Evolutionary conservation across 495 filamentous ascomycete species (phyloP).

Genomic region (Aspergillus nanangensis): DNA sequence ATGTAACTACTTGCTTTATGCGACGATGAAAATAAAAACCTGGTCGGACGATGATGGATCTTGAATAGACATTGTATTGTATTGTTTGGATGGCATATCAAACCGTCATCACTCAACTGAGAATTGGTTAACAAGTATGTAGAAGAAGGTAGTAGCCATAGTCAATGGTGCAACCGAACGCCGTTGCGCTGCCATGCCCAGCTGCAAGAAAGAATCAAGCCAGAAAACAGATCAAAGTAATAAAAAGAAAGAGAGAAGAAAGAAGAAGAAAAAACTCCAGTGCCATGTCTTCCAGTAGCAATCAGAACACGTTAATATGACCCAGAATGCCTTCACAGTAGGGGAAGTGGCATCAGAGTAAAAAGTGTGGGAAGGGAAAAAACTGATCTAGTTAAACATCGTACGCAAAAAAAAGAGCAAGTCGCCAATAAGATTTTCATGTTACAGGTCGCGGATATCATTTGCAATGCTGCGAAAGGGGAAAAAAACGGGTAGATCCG

Average conservation of each 20-base stretch:
- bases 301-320: slow-evolving; percentile 5
- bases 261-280: slow-evolving; percentile 17
- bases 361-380: not conserved
- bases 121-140: too few relatives aligned
- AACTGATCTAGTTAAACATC: slow-evolving; percentile 17
- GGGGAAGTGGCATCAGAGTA: too few relatives aligned
- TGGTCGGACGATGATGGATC: too few relatives aligned
- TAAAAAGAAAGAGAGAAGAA: too few relatives aligned
- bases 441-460: slow-evolving; percentile 17
- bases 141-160: too few relatives aligned
- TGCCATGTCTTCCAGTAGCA: slow-evolving; percentile 9
- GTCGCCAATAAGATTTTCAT: slow-evolving; percentile 15
- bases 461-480: slow-evolving; percentile 8
- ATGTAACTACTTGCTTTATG: too few relatives aligned
- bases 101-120: too few relatives aligned
- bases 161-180: slow-evolving; percentile 15
- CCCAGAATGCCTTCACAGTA: not conserved
- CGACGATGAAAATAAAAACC: too few relatives aligned
- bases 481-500: slow-evolving; percentile 1
- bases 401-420: slow-evolving; percentile 4
- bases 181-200: slow-evolving; percentile 14
- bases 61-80: too few relatives aligned
- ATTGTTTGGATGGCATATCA: too few relatives aligned
- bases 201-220: too few relatives aligned
- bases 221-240: too few relatives aligned